These are phyloP conservation scores for Alectoria sarmentosa DNA, from an alignment of 495 filamentous ascomycete genomes.

Conservation along the genomic window DNA sequence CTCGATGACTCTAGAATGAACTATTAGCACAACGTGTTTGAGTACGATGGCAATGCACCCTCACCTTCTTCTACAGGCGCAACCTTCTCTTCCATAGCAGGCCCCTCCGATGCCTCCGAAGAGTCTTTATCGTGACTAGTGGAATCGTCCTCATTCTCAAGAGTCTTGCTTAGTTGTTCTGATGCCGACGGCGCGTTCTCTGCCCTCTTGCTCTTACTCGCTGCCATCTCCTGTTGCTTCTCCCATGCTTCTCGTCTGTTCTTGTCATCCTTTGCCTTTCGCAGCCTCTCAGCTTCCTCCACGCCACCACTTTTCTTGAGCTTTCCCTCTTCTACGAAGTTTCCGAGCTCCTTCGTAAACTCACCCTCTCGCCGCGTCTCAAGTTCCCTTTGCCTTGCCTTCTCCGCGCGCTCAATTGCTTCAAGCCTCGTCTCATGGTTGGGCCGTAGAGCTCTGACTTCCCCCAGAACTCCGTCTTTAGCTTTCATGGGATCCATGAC, in stretches of 20 bases:
- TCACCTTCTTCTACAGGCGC: constrained; percentile 17
- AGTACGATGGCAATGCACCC: background rate
- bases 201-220: constrained; percentile 25
- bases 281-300: constrained; percentile 83
- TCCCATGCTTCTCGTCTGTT: constrained; percentile 83
- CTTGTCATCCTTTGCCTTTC: constrained; percentile 80
- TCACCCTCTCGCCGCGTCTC: constrained; percentile 68
- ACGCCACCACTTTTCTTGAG: constrained; percentile 93
- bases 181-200: constrained; percentile 22
- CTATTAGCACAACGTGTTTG: constrained; percentile 1
- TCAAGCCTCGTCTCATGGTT: constrained; percentile 91
- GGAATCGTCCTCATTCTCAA: constrained; percentile 30
- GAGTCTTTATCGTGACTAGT: constrained; percentile 7
- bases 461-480: constrained; percentile 85
- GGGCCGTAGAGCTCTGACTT: constrained; percentile 89
- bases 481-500: constrained; percentile 67
- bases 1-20: constrained; percentile 17
- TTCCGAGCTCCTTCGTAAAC: constrained; percentile 80
- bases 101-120: constrained; percentile 25
- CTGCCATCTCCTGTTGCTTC: constrained; percentile 47
- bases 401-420: constrained; percentile 93
- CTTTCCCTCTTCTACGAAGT: constrained; percentile 85
- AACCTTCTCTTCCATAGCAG: constrained; percentile 20
- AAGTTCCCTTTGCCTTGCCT: constrained; percentile 77
- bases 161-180: constrained; percentile 21